Evolutionary conservation across 148 eudicot species (phyloP), one percentile per base, ranked within the genome.

Genomic region (Silene uniflora): DNA sequence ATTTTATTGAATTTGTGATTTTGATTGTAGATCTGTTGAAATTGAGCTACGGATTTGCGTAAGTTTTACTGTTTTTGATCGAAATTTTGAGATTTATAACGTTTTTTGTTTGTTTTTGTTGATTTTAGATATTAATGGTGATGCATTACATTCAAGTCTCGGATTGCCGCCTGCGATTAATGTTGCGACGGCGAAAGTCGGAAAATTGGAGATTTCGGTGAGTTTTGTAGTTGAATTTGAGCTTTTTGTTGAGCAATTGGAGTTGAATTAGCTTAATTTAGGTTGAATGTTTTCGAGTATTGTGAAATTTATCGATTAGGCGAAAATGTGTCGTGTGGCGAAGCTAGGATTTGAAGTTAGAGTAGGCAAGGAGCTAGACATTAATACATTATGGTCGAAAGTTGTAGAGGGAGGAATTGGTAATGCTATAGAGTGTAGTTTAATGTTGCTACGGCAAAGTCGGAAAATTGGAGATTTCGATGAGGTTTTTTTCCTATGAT

Each of bases 151-250:
- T 79, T 90, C 98, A 7, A 92, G 98, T 52, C 80, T 90, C 24
- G 98, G 98, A 74, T 88, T 95, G 81, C 98, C 98, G 19, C 91
- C 93, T 44, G 96, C 93, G 46, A 71, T 95, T 59, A 86, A 86
- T 85, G 98, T 95, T 16, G 74, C 87, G 4, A 90, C 93, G 9
- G 98, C 98, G 1, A 92, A 85, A 84, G 93, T 95, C 35, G 96
- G 98, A 13, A 95, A 92, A 76, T 84, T 95, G 76, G 93, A 90
- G 85, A 95, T 95, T 81, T 76, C 85, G 82, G 98, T 95, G 24
- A 63, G 97, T 79, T 70, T 78, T 52, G 23, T 18, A 35, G 6
- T 54, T 27, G 61, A 58, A 58, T 24, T 58, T 67, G 59, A 10
- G 21, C 70, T 35, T 54, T 4, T 69, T 46, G 7, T 60, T 62